Percentiles rank a stretch among this genome's conserved stretches.
Conservation (phyloP, 352 stramenopile genomes). For the Thraustochytrium sp. region DNA sequence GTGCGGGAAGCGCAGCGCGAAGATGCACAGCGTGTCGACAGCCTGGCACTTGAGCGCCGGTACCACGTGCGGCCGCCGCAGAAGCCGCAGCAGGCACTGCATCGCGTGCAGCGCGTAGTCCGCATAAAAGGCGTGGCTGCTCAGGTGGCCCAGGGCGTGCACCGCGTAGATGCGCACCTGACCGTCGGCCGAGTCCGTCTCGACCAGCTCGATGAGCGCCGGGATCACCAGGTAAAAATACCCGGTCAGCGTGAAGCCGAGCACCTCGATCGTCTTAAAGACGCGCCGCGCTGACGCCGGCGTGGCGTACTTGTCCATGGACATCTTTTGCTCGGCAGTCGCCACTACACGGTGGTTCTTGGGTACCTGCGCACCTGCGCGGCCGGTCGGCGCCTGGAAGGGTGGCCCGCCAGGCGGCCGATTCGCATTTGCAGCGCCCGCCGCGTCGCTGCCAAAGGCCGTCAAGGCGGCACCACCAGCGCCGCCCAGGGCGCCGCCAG, state of each 20-base stretch:
- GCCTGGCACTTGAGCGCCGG: slow-evolving; percentile 7
- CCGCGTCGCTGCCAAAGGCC: no score
- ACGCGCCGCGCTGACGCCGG: slow-evolving; percentile 9
- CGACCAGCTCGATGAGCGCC: slow-evolving; percentile 24
- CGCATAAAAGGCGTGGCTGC: slow-evolving; percentile 21
- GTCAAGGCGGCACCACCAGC: no score
- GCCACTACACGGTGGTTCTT: not conserved
- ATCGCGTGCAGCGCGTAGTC: slow-evolving; percentile 29
- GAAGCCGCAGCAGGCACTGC: slow-evolving; percentile 22
- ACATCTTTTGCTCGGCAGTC: not conserved
- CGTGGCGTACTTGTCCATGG: slow-evolving; percentile 16
- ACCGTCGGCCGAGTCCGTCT: not conserved
- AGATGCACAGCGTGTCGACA: slow-evolving; percentile 39
- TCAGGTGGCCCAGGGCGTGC: slow-evolving; percentile 14
- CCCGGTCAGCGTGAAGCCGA: slow-evolving; percentile 22
- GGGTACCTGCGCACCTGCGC: not conserved
- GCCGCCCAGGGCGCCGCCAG: no score
- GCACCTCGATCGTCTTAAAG: slow-evolving; percentile 34
- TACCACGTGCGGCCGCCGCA: not conserved
- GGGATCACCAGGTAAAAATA: slow-evolving; percentile 41
- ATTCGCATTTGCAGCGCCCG: not conserved
- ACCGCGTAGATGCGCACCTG: slow-evolving; percentile 21
- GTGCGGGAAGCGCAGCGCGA: slow-evolving; percentile 15
- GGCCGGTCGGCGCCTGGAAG: not conserved
- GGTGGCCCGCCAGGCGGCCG: not conserved